Base-by-base conservation (phyloP, 345 rosid species). In the Eucalyptus tenuipes region DNA sequence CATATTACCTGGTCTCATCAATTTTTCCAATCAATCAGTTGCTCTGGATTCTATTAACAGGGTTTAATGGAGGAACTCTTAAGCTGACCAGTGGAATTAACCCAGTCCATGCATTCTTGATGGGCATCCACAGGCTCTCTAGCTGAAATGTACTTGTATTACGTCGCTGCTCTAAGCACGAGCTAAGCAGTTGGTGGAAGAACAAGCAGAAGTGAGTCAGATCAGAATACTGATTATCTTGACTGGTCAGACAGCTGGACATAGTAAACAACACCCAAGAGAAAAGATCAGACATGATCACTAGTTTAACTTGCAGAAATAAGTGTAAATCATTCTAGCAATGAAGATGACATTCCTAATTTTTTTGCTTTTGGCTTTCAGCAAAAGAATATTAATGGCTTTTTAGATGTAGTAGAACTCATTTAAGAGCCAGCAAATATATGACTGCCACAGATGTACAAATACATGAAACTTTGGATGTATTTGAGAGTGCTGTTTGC, bases 31-130 rank as follows among this genome's bases (percentile, higher is more conserved):
- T 42, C 49, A 17, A 24, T 61, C 66, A 89, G 40, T 87, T 11
- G 47, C 59, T 87, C 75, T 79, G 55, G 15, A 57, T 37, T 71
- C 90, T 89, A 37, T 89, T 84, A 88, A 91, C 95, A 97, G 98
- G 99, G 99, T 29, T 90, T 95, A 93, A 96, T 96, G 99, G 98
- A 96, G 92, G 99, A 96, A 93, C 94, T 97, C 42, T 82, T 91
- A 85, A 92, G 94, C 92, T 96, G 90, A 95, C 47, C 47, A 10
- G 20, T 7, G 15, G 82, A 40, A 22, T 75, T 37, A 40, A 75
- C 47, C 84, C 84, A 79, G 40, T 16, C 49, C 45, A 31, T 6
- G 33, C 87, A 86, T 33, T 40, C 87, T 86, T 2, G 27, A 40
- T 40, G 47, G 84, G 84, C 84, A 75, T 20, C 29, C 15, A 11